phyloP scores from a whole-genome alignment of 768 basidiomycete genomes.

The Auriscalpium microsporum region DNA sequence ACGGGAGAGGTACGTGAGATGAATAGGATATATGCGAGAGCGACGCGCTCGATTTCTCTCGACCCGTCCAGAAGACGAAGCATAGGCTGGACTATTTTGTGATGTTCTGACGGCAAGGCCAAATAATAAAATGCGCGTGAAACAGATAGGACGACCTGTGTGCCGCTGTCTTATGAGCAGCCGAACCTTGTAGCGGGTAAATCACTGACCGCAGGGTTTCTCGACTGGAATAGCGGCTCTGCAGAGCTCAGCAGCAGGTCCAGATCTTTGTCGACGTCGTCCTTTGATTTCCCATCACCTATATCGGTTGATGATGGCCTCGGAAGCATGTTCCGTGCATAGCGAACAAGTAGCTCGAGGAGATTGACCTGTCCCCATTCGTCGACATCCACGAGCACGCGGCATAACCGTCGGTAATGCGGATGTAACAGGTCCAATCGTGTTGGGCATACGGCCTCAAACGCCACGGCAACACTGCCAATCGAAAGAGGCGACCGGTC shows the following conservation, averaged over 20 bases:
- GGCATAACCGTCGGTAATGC: constrained; percentile 80
- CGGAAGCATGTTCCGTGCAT: constrained; percentile 77
- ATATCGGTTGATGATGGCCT: constrained; percentile 38
- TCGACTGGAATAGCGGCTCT: constrained; percentile 74
- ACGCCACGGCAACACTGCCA: constrained; percentile 80
- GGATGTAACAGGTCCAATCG: constrained; percentile 81
- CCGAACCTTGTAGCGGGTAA: too few species aligned
- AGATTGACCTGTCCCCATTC: constrained; percentile 93
- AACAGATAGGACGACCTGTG: constrained; percentile 73
- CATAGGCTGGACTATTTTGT: constrained; percentile 61
- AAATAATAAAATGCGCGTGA: constrained; percentile 69
- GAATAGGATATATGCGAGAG: constrained; percentile 59
- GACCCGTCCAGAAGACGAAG: constrained; percentile 63
- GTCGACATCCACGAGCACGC: constrained; percentile 81
- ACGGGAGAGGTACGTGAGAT: constrained; percentile 65
- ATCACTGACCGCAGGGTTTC: constrained; percentile 75
- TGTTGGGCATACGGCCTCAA: constrained; percentile 79
- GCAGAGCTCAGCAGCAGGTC: constrained; percentile 62
- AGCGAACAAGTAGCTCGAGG: constrained; percentile 69
- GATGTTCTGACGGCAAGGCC: constrained; percentile 45
- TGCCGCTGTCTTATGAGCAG: not conserved
- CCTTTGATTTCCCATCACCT: constrained; percentile 26
- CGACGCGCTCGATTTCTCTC: constrained; percentile 67
- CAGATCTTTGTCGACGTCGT: constrained; percentile 72
- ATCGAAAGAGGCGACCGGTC: constrained; percentile 83